Evolutionary conservation across 2,329 filamentous ascomycete genomes (phyloP).

Genomic region (Monilinia vaccinii-corymbosi): DNA sequence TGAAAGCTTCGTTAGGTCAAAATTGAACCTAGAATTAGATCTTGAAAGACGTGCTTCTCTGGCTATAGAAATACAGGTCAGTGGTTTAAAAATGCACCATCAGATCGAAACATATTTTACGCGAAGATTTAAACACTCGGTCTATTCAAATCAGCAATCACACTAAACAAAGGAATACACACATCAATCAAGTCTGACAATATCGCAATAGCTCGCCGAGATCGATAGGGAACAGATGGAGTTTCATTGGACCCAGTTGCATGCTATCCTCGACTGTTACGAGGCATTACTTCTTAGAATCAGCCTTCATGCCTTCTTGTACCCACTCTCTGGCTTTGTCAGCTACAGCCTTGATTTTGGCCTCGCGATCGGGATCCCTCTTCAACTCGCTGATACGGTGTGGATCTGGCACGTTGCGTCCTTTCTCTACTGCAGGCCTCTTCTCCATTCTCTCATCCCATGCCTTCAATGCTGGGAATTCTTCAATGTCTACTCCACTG

Average conservation of each 20-base stretch:
- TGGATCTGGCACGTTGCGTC: constrained; percentile 59
- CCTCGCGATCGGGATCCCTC: constrained; percentile 31
- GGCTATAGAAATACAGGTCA: neutral
- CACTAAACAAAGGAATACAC: neutral
- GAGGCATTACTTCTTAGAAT: constrained; percentile 22
- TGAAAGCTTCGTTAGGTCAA: neutral
- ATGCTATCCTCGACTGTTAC: neutral
- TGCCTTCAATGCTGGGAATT: constrained; percentile 66
- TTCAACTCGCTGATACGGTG: constrained; percentile 49
- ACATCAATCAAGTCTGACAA: neutral
- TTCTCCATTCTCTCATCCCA: constrained; percentile 67
- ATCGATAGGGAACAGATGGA: too few relatives aligned
- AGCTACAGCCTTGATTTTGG: constrained; percentile 49
- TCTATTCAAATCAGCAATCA: neutral
- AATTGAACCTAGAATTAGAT: neutral
- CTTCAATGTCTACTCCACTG: constrained; percentile 57
- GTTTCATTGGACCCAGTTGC: neutral
- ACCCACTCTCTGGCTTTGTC: constrained; percentile 52
- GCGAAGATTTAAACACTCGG: neutral
- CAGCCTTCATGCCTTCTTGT: constrained; percentile 51
- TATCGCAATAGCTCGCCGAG: neutral
- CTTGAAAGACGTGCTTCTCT: neutral
- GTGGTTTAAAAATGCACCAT: neutral
- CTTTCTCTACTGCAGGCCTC: constrained; percentile 66
- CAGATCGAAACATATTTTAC: neutral